phyloP scores from a whole-genome alignment of 1,284 basidiomycete species.

The Coniophora puteana region DNA sequence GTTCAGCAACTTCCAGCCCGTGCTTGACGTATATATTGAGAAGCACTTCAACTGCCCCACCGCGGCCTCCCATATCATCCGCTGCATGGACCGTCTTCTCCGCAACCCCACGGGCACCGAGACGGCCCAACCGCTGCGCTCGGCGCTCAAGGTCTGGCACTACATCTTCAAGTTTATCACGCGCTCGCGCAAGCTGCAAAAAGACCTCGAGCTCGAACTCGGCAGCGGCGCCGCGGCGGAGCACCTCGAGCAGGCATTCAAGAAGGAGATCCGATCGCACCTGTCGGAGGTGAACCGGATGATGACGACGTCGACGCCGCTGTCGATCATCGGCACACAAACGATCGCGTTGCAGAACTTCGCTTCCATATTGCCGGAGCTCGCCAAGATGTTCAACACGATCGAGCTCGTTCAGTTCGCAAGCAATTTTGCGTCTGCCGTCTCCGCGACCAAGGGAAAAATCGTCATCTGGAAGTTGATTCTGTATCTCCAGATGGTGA shows the following conservation, averaged over 20 bases:
- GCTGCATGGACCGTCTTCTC: conserved; percentile 84
- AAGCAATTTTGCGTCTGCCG: conserved; percentile 85
- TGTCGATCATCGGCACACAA: conserved; percentile 92
- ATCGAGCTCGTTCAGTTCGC: conserved; percentile 84
- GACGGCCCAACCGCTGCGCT: conserved; percentile 74
- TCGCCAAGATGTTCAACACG: conserved; percentile 75
- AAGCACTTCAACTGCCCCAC: conserved; percentile 80
- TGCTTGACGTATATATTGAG: conserved; percentile 91
- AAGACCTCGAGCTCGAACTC: conserved; percentile 73
- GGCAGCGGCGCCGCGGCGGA: conserved; percentile 79
- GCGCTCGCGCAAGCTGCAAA: conserved; percentile 84
- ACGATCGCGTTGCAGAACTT: conserved; percentile 94
- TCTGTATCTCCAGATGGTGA: conserved; percentile 89
- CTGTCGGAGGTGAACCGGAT: conserved; percentile 82
- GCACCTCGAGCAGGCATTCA: conserved; percentile 84
- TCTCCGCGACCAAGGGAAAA: conserved; percentile 79
- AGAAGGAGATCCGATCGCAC: conserved; percentile 75
- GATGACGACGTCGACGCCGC: conserved; percentile 80
- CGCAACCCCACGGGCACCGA: conserved; percentile 72
- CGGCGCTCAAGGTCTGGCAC: conserved; percentile 95
- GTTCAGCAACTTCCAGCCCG: conserved; percentile 94
- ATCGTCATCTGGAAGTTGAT: conserved; percentile 92
- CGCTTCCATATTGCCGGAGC: conserved; percentile 86
- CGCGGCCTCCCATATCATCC: conserved; percentile 79
- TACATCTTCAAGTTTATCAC: conserved; percentile 95